Percentiles rank a stretch among this genome's conserved stretches.
Evolutionary conservation across 2,329 filamentous ascomycete genomes (phyloP).

Genomic region (Penicillium sp.): DNA sequence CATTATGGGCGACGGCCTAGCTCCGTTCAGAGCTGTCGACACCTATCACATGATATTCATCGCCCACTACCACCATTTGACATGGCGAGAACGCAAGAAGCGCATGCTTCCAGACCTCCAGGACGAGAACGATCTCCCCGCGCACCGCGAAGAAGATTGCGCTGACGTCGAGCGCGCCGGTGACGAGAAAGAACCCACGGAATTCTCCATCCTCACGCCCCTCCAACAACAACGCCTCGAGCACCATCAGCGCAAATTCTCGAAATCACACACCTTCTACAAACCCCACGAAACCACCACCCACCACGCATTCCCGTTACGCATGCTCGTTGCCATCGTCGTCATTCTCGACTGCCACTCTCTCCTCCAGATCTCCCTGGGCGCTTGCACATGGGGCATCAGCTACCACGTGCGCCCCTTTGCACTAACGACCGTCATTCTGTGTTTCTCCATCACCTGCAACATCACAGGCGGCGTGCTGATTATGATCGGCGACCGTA

Average conservation of each 20-base stretch:
- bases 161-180: constrained; percentile 44
- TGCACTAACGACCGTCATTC: constrained; percentile 74
- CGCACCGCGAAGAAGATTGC: constrained; percentile 35
- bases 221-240: constrained; percentile 66
- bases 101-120: constrained; percentile 58
- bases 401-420: constrained; percentile 64
- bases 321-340: constrained; percentile 71
- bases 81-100: constrained; percentile 63
- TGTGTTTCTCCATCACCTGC: constrained; percentile 71
- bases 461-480: constrained; percentile 74
- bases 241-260: constrained; percentile 75
- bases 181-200: constrained; percentile 45
- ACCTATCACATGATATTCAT: constrained; percentile 87
- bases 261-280: constrained; percentile 82
- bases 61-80: constrained; percentile 65
- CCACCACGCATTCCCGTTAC: constrained; percentile 73
- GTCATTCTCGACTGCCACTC: constrained; percentile 75
- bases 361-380: constrained; percentile 73
- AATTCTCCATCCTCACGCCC: constrained; percentile 60
- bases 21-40: constrained; percentile 72
- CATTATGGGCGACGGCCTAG: constrained; percentile 66
- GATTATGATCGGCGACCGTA: constrained; percentile 71
- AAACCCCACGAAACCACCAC: constrained; percentile 82
- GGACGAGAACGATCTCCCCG: constrained; percentile 67
- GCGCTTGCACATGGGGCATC: constrained; percentile 74